phyloP scores from a whole-genome alignment of 305 asterid genomes.

The Ajuga reptans region DNA sequence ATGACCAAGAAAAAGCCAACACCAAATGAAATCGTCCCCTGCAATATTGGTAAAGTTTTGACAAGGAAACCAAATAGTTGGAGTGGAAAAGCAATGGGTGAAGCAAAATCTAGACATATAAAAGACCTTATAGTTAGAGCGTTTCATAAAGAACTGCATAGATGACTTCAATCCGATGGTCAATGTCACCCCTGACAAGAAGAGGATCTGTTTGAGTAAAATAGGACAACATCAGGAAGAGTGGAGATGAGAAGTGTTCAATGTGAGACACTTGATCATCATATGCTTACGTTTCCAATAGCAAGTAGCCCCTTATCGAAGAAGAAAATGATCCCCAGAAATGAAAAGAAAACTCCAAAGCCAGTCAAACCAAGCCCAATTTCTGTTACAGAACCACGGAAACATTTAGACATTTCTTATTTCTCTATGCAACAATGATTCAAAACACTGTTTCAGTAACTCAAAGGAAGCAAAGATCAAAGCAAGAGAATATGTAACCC shows the following conservation, averaged over 20 bases:
- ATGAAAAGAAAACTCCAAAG: slow-evolving; percentile 81
- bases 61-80: background rate
- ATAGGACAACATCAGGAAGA: slow-evolving; percentile 19
- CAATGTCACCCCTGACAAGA: slow-evolving; percentile 76
- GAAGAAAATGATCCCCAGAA: slow-evolving; percentile 83
- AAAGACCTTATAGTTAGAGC: slow-evolving; percentile 50
- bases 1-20: slow-evolving; percentile 65
- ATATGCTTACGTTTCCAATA: slow-evolving; percentile 81
- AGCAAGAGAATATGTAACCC: too few species aligned
- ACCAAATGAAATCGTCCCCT: slow-evolving; percentile 59
- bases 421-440: too few species aligned
- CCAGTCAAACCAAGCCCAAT: slow-evolving; percentile 94
- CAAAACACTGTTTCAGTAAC: too few species aligned
- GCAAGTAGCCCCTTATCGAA: slow-evolving; percentile 93
- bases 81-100: background rate
- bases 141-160: slow-evolving; percentile 54
- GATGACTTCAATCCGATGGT: slow-evolving; percentile 72
- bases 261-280: background rate
- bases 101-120: background rate
- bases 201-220: slow-evolving; percentile 57
- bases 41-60: slow-evolving; percentile 6
- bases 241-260: background rate
- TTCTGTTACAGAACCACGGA: slow-evolving; percentile 42
- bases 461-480: too few species aligned
- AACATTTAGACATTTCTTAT: background rate